Evolutionary conservation across 257 asterid species (phyloP), one percentile per base, ranked within the genome.

Genomic region (Lithospermum erythrorhizon): DNA sequence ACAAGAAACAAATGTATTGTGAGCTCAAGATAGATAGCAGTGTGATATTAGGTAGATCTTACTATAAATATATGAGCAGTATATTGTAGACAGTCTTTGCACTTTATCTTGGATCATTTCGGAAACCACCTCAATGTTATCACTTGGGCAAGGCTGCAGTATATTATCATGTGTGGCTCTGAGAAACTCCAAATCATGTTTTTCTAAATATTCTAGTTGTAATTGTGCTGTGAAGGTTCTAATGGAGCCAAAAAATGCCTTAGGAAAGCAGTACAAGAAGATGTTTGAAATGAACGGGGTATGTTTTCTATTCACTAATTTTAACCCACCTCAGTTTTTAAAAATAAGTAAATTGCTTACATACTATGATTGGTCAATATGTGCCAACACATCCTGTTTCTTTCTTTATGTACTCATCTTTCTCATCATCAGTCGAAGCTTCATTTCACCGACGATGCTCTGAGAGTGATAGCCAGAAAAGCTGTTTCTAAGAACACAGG

Each of bases 221-320:
- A 59, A 21, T 17, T 16, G 1, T 60, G 10, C 63, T 51, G 68
- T 61, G 61, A 75, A 93, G 99, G 99, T 93, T 71, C 77, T 93
- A 61, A 89, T 95, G 1, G 96, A 93, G 89, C 99, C 99, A 25
- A 93, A 85, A 72, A 93, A 89, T 67, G 95, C 99, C 6, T 66
- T 93, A 60, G 96, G 97, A 64, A 93, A 93, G 87, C 99, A 93
- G 78, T 93, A 93, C 58, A 89, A 76, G 68, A 93, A 93, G 78
- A 72, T 93, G 99, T 93, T 93, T 80, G 89, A 78, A 67, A 93
- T 93, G 99, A 93, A 93, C 56, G 87, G 85, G 74, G 99, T 84
- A 74, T 74, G 86, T 75, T 63, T 53, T 62, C 9, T 0, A 5
- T 19, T 21, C 60, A 11, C 21, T 56, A 9, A 17, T 56, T 17